Evolutionary conservation across 345 rosid genomes (phyloP), one percentile per base, ranked within the genome.

Genomic region (Salix purpurea): DNA sequence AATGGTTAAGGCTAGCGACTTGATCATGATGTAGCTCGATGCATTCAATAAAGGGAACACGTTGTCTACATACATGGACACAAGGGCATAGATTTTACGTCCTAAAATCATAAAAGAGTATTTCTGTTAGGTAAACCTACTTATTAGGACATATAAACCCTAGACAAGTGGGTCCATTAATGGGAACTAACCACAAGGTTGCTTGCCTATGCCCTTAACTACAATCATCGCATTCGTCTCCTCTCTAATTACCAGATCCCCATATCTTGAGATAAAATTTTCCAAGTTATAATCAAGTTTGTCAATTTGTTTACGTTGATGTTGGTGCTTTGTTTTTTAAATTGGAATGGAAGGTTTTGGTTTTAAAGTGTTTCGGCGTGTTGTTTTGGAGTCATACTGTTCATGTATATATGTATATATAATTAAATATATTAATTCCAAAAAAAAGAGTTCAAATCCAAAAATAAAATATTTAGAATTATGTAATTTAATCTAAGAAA

Each of bases 11-110:
- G 76, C 71, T 67, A 58, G 42, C 48, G 13, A 10, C 21, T 12
- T 73, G 72, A 69, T 78, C 61, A 78, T 79, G 69, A 75, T 78
- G 82, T 76, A 82, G 76, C 67, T 71, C 50, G 26, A 26, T 90
- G 94, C 84, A 81, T 87, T 76, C 91, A 85, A 85, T 87, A 76
- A 77, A 85, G 92, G 94, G 87, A 79, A 91, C 97, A 94, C 74
- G 71, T 79, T 88, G 98, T 91, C 94, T 80, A 54, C 75, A 26
- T 67, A 68, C 68, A 78, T 75, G 91, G 74, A 71, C 68, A 86
- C 91, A 93, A 79, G 44, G 48, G 56, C 72, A 78, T 79, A 56
- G 81, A 50, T 34, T 81, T 77, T 62, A 83, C 79, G 73, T 70
- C 79, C 82, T 84, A 77, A 60, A 84, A 81, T 15, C 30, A 42